These are phyloP conservation scores for Gnomoniopsis smithogilvyi DNA, from an alignment of 2,329 filamentous ascomycete species.

Conservation along the genomic window DNA sequence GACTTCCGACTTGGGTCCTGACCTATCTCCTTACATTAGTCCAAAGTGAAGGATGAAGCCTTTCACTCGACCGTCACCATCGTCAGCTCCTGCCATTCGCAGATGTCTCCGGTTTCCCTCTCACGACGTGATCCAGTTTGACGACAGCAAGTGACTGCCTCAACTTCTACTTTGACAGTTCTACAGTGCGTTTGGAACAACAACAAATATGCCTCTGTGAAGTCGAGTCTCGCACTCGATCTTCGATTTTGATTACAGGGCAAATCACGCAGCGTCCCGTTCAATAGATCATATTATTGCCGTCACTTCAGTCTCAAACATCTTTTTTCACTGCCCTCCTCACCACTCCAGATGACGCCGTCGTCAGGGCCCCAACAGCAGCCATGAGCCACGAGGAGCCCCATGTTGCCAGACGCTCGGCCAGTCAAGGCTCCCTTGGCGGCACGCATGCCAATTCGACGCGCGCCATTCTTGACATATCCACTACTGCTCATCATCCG, in stretches of 20 bases:
- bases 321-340: constrained; percentile 4
- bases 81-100: too few relatives aligned
- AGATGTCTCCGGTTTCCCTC: not conserved
- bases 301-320: constrained; percentile 3
- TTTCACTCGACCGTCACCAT: too few relatives aligned
- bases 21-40: too few relatives aligned
- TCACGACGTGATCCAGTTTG: too few relatives aligned
- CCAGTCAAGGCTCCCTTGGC: constrained; percentile 38
- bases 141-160: too few relatives aligned
- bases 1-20: too few relatives aligned
- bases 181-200: not conserved
- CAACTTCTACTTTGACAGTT: too few relatives aligned
- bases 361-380: not conserved
- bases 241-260: constrained; percentile 16
- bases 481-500: constrained; percentile 5
- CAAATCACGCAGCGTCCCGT: not conserved
- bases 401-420: constrained; percentile 28
- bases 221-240: not conserved
- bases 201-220: constrained; percentile 6
- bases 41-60: too few relatives aligned
- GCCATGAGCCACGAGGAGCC: constrained; percentile 21
- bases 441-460: constrained; percentile 29
- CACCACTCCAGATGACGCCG: not conserved
- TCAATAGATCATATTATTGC: constrained; percentile 14
- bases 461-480: constrained; percentile 19